Conservation (phyloP, 208 protist species). For the Balamuthia mandrillaris region DNA sequence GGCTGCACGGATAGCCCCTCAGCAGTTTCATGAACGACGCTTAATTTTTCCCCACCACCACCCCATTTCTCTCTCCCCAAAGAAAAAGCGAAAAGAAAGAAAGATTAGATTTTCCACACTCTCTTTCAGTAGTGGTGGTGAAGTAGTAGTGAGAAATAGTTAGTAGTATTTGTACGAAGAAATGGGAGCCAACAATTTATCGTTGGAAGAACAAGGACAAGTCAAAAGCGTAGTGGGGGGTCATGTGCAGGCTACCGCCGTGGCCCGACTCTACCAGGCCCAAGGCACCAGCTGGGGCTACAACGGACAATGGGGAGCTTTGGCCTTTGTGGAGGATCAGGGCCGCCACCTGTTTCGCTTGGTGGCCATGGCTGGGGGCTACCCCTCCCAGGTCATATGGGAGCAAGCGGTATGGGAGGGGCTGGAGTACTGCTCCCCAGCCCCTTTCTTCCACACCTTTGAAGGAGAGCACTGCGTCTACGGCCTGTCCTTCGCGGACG, state of each 20-base stretch:
- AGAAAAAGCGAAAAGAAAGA: too few relatives aligned
- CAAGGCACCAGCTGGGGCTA: background rate
- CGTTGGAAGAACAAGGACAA: background rate
- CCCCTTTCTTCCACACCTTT: conserved; percentile 34
- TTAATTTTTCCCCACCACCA: too few relatives aligned
- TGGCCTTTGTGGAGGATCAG: background rate
- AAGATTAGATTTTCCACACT: too few relatives aligned
- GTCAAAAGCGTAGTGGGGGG: background rate
- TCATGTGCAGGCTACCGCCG: background rate
- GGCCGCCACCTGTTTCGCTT: background rate
- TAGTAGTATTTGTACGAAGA: background rate
- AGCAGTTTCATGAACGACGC: too few relatives aligned
- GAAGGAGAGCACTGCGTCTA: background rate
- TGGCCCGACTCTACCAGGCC: background rate
- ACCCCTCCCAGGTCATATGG: background rate
- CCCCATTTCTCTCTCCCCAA: too few relatives aligned
- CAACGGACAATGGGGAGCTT: background rate
- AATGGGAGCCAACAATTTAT: background rate
- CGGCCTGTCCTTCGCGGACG: conserved; percentile 27
- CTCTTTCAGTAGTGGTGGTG: too few relatives aligned
- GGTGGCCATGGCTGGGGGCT: background rate
- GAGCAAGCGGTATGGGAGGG: conserved; percentile 8
- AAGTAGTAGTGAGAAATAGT: too few relatives aligned
- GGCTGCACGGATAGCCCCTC: too few relatives aligned
- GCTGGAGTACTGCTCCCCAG: background rate